Evolutionary conservation across 495 filamentous ascomycete species (phyloP), one percentile per base, ranked within the genome.

Genomic region (Cercophora scortea): DNA sequence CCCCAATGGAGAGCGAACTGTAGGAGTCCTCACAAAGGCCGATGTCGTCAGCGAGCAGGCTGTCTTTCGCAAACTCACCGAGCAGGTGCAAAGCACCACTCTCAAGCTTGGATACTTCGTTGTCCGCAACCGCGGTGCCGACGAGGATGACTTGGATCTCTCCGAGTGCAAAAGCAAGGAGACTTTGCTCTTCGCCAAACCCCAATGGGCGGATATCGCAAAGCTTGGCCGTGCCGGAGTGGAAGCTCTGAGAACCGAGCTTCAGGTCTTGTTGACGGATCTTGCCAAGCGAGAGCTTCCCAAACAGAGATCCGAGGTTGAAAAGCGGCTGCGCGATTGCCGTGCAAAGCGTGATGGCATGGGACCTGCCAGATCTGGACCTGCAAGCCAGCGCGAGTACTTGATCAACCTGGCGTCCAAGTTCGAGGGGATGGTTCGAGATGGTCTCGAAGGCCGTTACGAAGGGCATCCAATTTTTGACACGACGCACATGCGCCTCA

Each of bases 21-120:
- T 85, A 2, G 76, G 77, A 7, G 74, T 85, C 9, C 59, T 85
- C 1, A 85, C 81, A 0, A 84, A 85, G 56, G 79, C 79, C 0
- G 82, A 87, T 45, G 59, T 84, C 9, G 58, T 53, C 1, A 70
- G 73, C 16, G 76, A 83, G 40, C 63, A 65, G 47, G 70, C 71
- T 0, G 70, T 77, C 46, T 42, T 60, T 6, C 57, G 63, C 6
- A 61, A 77, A 7, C 56, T 77, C 6, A 16, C 53, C 19, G 62
- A 79, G 9, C 65, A 83, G 1, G 52, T 84, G 1, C 41, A 61
- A 10, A 74, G 74, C 9, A 50, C 69, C 8, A 46, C 42, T 2
- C 61, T 78, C 1, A 67, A 64, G n/a, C 74, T 84, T 10, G 82
- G 84, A 0, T 86, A 77, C 63, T 72, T 62, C 41, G 39, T 83